Conservation (phyloP, 257 asterid genomes). For the Solanum clarkiae region DNA sequence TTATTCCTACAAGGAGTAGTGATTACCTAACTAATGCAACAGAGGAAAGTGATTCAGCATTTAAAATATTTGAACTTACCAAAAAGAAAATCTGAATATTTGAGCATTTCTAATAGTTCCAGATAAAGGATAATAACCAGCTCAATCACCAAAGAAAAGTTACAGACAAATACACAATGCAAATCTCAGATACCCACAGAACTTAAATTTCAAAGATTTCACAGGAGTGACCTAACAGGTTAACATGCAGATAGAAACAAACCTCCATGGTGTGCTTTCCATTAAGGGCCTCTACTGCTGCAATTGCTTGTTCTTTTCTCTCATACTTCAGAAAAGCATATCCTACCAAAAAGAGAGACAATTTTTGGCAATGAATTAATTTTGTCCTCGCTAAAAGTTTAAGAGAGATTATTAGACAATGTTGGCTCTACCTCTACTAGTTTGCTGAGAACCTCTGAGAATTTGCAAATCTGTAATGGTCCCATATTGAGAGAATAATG, state of each 20-base stretch:
- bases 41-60: background rate
- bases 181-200: background rate
- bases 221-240: background rate
- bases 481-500: slow-evolving; percentile 80
- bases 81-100: background rate
- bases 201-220: background rate
- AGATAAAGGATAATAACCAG: background rate
- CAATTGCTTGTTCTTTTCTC: slow-evolving; percentile 74
- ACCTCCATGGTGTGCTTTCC: slow-evolving; percentile 99
- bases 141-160: background rate
- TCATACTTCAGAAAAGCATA: slow-evolving; percentile 91
- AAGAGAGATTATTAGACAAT: background rate
- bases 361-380: background rate
- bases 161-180: background rate
- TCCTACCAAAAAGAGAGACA: slow-evolving; percentile 27
- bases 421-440: slow-evolving; percentile 61
- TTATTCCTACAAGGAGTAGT: background rate
- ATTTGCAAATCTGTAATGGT: slow-evolving; percentile 68
- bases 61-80: background rate
- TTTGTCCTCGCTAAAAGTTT: background rate
- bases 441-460: slow-evolving; percentile 85
- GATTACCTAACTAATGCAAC: background rate
- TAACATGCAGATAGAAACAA: slow-evolving; percentile 3
- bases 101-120: background rate
- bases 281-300: slow-evolving; percentile 78